A percentile compares a stretch with the other conserved stretches of the same genome.
Evolutionary conservation across 495 filamentous ascomycete species (phyloP).

Genomic region (Zalerion maritima): DNA sequence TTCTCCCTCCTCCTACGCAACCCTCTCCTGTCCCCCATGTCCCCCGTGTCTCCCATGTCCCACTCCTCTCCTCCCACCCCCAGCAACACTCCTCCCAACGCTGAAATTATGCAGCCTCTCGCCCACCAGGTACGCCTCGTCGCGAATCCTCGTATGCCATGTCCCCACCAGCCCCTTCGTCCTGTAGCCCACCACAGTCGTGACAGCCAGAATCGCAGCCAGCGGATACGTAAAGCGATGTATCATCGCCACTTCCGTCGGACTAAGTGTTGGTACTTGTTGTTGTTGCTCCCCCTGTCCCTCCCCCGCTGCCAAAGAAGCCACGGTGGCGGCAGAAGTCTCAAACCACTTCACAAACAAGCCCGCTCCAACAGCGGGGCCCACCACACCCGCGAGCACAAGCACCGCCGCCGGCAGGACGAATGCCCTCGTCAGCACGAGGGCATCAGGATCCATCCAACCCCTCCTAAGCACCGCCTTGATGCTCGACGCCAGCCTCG

Average conservation of each 20-base stretch:
- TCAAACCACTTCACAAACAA: too few species aligned
- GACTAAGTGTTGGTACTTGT: too few species aligned
- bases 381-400: constrained; percentile 40
- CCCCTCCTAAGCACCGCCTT: constrained; percentile 62
- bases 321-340: too few species aligned
- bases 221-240: constrained; percentile 64
- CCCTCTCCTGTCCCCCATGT: too few species aligned
- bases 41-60: too few species aligned
- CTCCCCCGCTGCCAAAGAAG: too few species aligned
- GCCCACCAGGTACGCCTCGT: constrained; percentile 93
- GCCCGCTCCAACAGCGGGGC: constrained; percentile 42
- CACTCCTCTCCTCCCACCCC: too few species aligned
- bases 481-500: constrained; percentile 58
- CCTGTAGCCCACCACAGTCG: constrained; percentile 20
- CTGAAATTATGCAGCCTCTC: constrained; percentile 90
- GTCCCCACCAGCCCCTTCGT: constrained; percentile 49
- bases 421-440: constrained; percentile 67
- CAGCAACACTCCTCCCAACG: too few species aligned
- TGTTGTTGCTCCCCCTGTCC: too few species aligned
- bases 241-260: too few species aligned
- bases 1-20: too few species aligned
- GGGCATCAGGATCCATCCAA: constrained; percentile 66
- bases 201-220: constrained; percentile 31
- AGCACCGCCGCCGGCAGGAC: constrained; percentile 54
- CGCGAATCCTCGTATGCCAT: constrained; percentile 73